Conservation (phyloP, 306 rosid species). For the Abrus precatorius region DNA sequence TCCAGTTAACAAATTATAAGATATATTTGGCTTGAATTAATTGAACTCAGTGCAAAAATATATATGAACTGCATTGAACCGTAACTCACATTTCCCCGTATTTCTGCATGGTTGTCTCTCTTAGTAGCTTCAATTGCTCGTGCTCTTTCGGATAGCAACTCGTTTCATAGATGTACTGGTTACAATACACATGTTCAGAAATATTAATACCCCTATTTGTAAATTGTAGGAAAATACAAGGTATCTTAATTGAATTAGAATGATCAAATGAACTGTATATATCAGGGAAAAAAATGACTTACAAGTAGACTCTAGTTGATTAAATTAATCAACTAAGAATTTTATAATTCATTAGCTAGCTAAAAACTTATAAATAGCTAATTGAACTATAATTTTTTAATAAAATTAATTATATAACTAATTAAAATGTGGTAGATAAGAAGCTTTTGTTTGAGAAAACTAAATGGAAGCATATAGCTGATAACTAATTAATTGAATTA, state of each 20-base stretch:
- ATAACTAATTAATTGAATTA: too few species aligned
- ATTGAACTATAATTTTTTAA: too few species aligned
- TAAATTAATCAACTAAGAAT: too few species aligned
- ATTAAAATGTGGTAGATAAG: too few species aligned
- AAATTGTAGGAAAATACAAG: background rate
- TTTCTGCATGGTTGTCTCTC: slow-evolving; percentile 56
- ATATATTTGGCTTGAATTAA: background rate
- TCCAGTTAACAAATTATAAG: too few species aligned
- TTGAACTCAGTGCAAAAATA: background rate
- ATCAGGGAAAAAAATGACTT: background rate
- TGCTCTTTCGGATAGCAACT: slow-evolving; percentile 61
- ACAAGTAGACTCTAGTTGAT: too few species aligned
- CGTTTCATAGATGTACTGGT: slow-evolving; percentile 61
- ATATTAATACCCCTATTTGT: background rate
- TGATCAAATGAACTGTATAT: background rate
- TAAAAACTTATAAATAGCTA: too few species aligned
- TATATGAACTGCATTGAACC: background rate
- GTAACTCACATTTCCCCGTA: slow-evolving; percentile 37
- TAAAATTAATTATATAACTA: too few species aligned
- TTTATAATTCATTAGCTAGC: too few species aligned
- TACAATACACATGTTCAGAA: background rate
- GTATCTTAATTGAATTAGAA: background rate
- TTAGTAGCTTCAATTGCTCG: slow-evolving; percentile 62
- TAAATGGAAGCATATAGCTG: too few species aligned
- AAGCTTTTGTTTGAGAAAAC: too few species aligned